A percentile compares a stretch with the other conserved stretches of the same genome.
Evolutionary conservation across 805 yeast species (phyloP).

Genomic region (Wickerhamiella sorbophila): DNA sequence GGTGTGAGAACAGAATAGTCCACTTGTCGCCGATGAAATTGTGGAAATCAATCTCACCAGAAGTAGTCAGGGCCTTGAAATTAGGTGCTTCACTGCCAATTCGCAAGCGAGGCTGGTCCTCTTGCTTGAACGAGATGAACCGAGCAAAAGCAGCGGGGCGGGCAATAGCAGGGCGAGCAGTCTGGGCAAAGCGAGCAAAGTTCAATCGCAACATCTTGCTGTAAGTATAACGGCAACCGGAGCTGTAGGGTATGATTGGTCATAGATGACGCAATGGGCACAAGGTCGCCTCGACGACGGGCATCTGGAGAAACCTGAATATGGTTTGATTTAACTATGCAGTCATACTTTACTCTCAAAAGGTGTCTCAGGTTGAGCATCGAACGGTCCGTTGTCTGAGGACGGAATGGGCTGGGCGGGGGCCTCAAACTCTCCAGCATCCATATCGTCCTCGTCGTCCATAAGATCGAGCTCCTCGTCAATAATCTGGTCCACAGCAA

Average conservation of each 20-base stretch:
- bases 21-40: conserved; percentile 74
- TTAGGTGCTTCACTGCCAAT: conserved; percentile 82
- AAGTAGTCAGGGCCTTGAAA: conserved; percentile 69
- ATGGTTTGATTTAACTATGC: too few species aligned
- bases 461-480: conserved; percentile 28
- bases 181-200: not conserved
- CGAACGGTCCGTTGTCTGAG: not conserved
- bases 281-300: too few species aligned
- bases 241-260: not conserved
- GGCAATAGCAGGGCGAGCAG: not conserved
- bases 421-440: not conserved
- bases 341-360: too few species aligned
- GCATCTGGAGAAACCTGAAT: too few species aligned
- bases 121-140: conserved; percentile 13
- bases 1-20: conserved; percentile 85
- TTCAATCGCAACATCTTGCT: not conserved
- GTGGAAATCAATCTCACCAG: conserved; percentile 76
- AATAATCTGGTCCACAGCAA: conserved; percentile 23
- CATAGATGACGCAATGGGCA: not conserved
- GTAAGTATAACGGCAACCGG: not conserved
- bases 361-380: not conserved
- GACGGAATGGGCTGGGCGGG: not conserved
- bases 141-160: not conserved
- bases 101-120: conserved; percentile 37
- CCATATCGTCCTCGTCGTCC: conserved; percentile 6